Evolutionary conservation across 2,329 filamentous ascomycete genomes (phyloP).

Genomic region (Penicillium sp.): DNA sequence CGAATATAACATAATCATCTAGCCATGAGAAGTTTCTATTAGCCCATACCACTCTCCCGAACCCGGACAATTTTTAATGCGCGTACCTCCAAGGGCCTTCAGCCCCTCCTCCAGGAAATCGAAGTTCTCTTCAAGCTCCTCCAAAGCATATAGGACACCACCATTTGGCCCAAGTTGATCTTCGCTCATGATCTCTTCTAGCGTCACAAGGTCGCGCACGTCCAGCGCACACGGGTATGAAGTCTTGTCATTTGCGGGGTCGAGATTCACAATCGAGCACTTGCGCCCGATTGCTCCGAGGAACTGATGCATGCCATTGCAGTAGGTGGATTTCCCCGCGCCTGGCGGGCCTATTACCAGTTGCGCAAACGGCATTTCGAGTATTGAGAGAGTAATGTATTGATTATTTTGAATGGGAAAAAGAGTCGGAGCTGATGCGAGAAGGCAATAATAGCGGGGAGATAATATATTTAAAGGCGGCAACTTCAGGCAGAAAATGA

Average conservation of each 20-base stretch:
- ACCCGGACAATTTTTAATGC: background rate
- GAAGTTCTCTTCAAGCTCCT: constrained; percentile 91
- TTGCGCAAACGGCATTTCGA: constrained; percentile 66
- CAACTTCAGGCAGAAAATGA: constrained; percentile 39
- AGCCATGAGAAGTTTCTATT: background rate
- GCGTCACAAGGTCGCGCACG: constrained; percentile 82
- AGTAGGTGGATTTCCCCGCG: constrained; percentile 95
- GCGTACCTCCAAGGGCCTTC: constrained; percentile 69
- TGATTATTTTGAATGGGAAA: background rate
- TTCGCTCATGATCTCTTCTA: constrained; percentile 94
- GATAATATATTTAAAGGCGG: constrained; percentile 33
- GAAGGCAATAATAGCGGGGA: constrained; percentile 26
- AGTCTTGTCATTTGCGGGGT: constrained; percentile 93
- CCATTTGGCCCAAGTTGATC: constrained; percentile 92
- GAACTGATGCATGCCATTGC: constrained; percentile 99
- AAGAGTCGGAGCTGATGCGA: background rate
- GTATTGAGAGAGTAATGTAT: background rate
- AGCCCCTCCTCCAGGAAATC: constrained; percentile 88
- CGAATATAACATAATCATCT: constrained; percentile 93
- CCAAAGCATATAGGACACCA: constrained; percentile 87
- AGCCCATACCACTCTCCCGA: constrained; percentile 4
- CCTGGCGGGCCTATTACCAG: constrained; percentile 93
- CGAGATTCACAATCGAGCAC: constrained; percentile 93
- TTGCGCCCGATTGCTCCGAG: constrained; percentile 93
- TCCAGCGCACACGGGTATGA: constrained; percentile 89